Base-by-base conservation (phyloP, 1,139 yeast genomes). In the Blastobotrys arbuscula region DNA sequence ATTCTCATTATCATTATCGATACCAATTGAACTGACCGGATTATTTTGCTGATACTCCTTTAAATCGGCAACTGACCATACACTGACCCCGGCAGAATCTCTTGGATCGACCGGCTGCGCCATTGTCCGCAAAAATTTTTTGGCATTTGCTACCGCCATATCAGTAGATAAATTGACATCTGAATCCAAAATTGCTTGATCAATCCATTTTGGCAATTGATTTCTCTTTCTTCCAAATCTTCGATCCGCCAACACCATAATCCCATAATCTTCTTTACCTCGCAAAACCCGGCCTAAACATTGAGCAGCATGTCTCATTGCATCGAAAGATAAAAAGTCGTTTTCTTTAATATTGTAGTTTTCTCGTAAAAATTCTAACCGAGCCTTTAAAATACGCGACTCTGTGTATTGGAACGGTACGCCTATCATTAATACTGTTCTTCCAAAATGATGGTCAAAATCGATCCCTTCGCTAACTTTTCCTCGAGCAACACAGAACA, bases 291-390 rank as follows among this genome's bases (percentile, higher is more conserved):
- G 79, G 13, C 99, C 99, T 60, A 92, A 70, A 69, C 99, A 92
- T 68, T 92, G 99, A 0, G 99, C 98, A 2, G 98, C 99, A 71
- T 92, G 99, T 63, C 99, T 80, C 98, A 92, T 94, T 30, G 99
- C 99, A 69, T 92, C 99, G 75, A 92, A 92, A 20, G 97, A 89
- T 41, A 92, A 68, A 63, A 92, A 92, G 61, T 94, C 98, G 62
- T 88, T 90, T 62, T 92, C 98, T 55, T 88, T 76, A 48, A 92
- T 92, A 59, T 88, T 95, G 63, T 80, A 90, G 62, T 89, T 90
- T 63, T 92, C 98, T 59, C 98, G 76, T 66, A 92, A 69, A 61
- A 92, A 92, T 65, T 94, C 98, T 47, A 92, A 73, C 50, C 98
- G 78, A 0, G 99, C 98, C 60, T 92, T 94, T 57, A 92, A 74